Base-by-base conservation (phyloP, 768 basidiomycete species). In the Auriculariales sp. region DNA sequence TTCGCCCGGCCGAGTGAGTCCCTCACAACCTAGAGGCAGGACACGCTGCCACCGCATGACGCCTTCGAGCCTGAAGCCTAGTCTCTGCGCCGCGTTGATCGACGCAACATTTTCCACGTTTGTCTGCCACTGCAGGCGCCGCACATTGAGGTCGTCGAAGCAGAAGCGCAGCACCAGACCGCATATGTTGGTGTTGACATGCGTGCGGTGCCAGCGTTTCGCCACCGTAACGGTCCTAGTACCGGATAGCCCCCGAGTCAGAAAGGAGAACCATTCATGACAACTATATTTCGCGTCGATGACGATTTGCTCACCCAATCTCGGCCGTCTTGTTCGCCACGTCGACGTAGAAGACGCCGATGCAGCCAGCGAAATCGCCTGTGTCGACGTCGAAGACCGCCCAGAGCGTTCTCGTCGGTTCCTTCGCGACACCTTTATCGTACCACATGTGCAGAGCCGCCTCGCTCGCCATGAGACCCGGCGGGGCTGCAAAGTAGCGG, bases 81-180 rank as follows among this genome's bases (percentile, higher is more conserved):
- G 63, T 47, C 75, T 66, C 56, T 77, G 64, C 0, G 81, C 82
- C 0, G 71, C 65, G 3, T 62, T 55, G 12, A 78, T 61, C 29
- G 78, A 80, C 0, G 66, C 56, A 6, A 39, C 47, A 56, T 85
- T 85, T 22, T 57, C 49, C 15, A 62, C 56, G 46, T 77, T 73
- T 3, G 78, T 68, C 52, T 72, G 70, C 77, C 81, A 86, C 25
- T 74, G 73, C 0, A 81, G 73, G 10, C 82, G 68, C 3, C 81
- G 70, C 28, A 85, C 58, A 1, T 77, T 75, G 3, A 83, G 64
- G 0, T 74, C 75, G 7, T 25, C 19, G 22, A 44, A 24, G 22
- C 39, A 45, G 54, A 64, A 66, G 22, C 50, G 53, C 19, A 87
- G 63, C 32, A 67, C 60, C 14, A 70, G 55, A 12, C 62, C 64